Base-by-base conservation (phyloP, 371 early-diverging fungal genomes). In the Saksenaea vasiformis region DNA sequence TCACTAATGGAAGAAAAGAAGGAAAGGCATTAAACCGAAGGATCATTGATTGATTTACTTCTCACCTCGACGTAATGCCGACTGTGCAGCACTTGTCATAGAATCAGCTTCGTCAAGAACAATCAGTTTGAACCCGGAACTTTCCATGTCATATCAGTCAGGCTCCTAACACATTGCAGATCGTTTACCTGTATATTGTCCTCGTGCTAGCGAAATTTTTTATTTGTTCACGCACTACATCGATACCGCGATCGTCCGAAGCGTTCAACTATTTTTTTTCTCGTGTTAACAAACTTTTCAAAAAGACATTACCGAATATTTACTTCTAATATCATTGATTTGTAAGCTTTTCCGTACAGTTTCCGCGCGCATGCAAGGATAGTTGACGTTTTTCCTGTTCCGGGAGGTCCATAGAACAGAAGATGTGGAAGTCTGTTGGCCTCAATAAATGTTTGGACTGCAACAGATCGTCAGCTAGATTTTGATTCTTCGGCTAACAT, bases 191-290 rank as follows among this genome's bases (percentile, higher is more conserved):
- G 68, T 93, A 94, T 31, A 96, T 91, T 57, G 86, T 93, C 60
- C 90, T 88, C 3, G 96, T 96, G 51, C 94, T 91, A 10, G 99
- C 97, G 92, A 99, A 99, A 64, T 85, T 93, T 76, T 97, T 99
- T 76, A 99, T 98, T 74, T 95, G 94, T 56, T 98, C 94, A 19
- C 99, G 84, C 15, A 99, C 99, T n/a, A 96, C 97, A 67, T 97
- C 97, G 68, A 99, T 98, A 69, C 99, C 99, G 67, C 99, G 91
- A 68, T 99, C 99, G 73, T 99, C 99, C 1, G 97, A 97, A 0
- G 99, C 99, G 77, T 99, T 99, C 56, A 99, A 78, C 88, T 96
- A 13, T 41, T 41, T 0, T 41, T 36, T 17, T 28, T 28, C 0
- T 62, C 26, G 24, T 11, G 17, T n/a, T 41, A 56, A 54, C 36